Conservation (phyloP, 192 early-diverging fungal species). For the Gigaspora rosea region DNA sequence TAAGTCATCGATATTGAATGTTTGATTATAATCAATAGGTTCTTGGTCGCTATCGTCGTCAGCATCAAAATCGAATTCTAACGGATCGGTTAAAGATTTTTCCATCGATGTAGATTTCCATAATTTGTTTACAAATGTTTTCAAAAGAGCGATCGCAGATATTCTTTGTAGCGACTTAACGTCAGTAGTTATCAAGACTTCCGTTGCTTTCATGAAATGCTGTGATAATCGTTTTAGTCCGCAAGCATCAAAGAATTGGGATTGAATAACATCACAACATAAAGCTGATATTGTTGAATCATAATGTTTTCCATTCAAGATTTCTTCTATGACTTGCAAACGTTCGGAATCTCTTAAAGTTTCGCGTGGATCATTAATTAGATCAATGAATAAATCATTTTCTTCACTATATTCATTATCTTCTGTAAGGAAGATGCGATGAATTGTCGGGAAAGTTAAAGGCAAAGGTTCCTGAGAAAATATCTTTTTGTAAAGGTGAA, state of each 20-base stretch:
- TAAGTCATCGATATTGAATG: not conserved
- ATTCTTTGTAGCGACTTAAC: slow-evolving; percentile 11
- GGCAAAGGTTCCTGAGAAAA: not conserved
- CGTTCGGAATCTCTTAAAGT: not conserved
- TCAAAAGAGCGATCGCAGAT: slow-evolving; percentile 25
- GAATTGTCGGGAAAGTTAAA: not conserved
- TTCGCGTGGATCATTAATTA: not conserved
- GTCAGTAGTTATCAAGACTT: not conserved
- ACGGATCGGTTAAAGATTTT: not conserved
- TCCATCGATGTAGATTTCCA: not conserved
- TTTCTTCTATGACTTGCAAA: slow-evolving; percentile 22
- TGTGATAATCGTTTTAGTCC: not conserved
- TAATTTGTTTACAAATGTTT: slow-evolving; percentile 27
- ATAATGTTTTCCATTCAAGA: not conserved
- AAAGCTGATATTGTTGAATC: slow-evolving; percentile 25
- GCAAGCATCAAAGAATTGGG: slow-evolving; percentile 1
- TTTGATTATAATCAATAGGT: too few species aligned
- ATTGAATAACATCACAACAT: slow-evolving; percentile 31
- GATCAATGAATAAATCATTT: not conserved
- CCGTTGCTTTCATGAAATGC: not conserved
- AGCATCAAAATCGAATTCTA: slow-evolving; percentile 16
- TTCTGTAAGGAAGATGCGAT: slow-evolving; percentile 23
- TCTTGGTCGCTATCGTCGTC: not conserved
- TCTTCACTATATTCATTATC: not conserved
- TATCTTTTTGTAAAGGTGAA: not conserved